Percentiles rank a stretch among this genome's conserved stretches.
These are phyloP conservation scores for Nemania diffusa DNA, from an alignment of 2,329 filamentous ascomycete genomes.

Conservation along the genomic window DNA sequence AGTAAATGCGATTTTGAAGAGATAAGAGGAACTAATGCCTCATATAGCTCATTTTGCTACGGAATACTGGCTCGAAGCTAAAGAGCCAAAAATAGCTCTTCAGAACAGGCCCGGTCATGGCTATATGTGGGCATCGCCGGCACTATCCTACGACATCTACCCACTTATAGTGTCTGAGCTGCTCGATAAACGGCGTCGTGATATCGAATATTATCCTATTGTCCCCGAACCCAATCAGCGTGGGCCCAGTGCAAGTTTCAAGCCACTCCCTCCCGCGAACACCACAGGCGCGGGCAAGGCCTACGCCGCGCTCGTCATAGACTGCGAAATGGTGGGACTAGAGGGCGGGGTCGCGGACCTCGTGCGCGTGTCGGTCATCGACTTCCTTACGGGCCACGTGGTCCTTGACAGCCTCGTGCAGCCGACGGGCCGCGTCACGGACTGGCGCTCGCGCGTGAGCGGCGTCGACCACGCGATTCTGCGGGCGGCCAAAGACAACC, in stretches of 20 bases:
- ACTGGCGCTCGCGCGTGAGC: conserved; percentile 52
- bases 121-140: conserved; percentile 20
- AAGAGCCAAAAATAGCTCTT: background rate
- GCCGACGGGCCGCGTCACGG: conserved; percentile 48
- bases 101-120: background rate
- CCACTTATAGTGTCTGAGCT: background rate
- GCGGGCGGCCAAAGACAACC: conserved; percentile 42
- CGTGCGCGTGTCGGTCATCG: conserved; percentile 48
- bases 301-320: conserved; percentile 54
- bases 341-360: conserved; percentile 36
- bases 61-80: background rate
- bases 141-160: background rate
- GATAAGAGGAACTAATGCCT: background rate
- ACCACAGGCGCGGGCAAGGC: conserved; percentile 12
- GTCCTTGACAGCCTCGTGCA: conserved; percentile 57
- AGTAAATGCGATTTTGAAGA: background rate
- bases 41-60: background rate
- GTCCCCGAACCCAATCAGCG: background rate
- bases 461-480: conserved; percentile 54
- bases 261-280: conserved; percentile 12
- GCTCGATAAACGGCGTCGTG: background rate
- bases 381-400: conserved; percentile 59
- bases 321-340: conserved; percentile 61
- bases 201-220: background rate
- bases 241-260: background rate